Evolutionary conservation across 1,284 basidiomycete species (phyloP).

Genomic region (Ganoderma resinaceum): DNA sequence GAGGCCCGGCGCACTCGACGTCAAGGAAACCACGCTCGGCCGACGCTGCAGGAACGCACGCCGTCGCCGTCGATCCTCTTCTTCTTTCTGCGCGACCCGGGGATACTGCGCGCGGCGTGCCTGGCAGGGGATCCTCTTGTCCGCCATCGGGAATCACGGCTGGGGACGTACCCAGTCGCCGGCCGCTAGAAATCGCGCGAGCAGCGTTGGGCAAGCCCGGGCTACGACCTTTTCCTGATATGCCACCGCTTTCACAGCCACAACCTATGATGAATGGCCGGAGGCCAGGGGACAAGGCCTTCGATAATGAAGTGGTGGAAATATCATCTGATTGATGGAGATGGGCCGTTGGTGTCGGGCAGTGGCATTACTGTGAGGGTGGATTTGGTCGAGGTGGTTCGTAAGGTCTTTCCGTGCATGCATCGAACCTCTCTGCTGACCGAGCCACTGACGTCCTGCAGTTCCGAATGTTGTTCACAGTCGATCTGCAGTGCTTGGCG

Average conservation of each 20-base stretch:
- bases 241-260: slow-evolving; percentile 30
- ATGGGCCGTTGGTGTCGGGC: neutral
- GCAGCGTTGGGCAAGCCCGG: slow-evolving; percentile 7
- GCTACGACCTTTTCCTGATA: slow-evolving; percentile 23
- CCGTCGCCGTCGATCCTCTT: slow-evolving; percentile 16
- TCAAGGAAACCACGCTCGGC: slow-evolving; percentile 20
- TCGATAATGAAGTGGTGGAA: slow-evolving; percentile 28
- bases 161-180: neutral
- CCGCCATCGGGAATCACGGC: neutral
- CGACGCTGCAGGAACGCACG: slow-evolving; percentile 1
- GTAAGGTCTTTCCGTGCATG: slow-evolving; percentile 14
- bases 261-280: slow-evolving; percentile 5
- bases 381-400: neutral
- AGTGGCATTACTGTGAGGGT: neutral
- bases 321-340: slow-evolving; percentile 30
- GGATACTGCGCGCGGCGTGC: neutral
- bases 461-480: slow-evolving; percentile 6
- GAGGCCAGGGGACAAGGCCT: neutral
- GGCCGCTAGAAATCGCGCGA: neutral
- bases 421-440: slow-evolving; percentile 10
- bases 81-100: neutral
- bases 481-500: slow-evolving; percentile 10
- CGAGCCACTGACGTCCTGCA: slow-evolving; percentile 9
- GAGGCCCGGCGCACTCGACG: slow-evolving; percentile 2
- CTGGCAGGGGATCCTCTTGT: slow-evolving; percentile 3